Evolutionary conservation across 257 asterid genomes (phyloP), one percentile per base, ranked within the genome.

Genomic region (Solanum rostratum): DNA sequence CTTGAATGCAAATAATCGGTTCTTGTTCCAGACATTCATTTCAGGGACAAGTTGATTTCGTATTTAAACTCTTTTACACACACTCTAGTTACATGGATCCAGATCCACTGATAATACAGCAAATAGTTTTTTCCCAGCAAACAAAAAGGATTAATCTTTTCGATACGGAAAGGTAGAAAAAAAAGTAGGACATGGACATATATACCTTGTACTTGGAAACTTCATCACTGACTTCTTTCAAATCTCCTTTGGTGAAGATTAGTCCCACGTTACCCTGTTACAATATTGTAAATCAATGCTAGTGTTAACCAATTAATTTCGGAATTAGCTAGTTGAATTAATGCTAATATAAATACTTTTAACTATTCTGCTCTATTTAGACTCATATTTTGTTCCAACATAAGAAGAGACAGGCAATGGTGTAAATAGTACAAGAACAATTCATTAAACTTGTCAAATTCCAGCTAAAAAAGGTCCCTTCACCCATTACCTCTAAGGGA

Each of bases 151-250:
- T 45, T 2, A 45, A 74, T 74, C n/a, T 22, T 45, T 22, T 39
- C 2, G 80, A 45, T 24, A 27, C 13, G 2, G n/a, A 45, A 74
- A 73, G 55, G 20, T 43, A 43, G 37, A 43, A n/a, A 69, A 45
- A 49, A 27, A 74, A 45, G 59, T 27, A 74, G 46, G 57, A 27
- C 10, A 20, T 78, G 24, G 7, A n/a, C 2, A 55, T 19, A 60
- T 60, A 46, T 88, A 88, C 90, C 90, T 88, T 86, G 62, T 86
- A 86, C 49, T 84, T 85, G 15, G 86, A 86, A 37, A 86, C 89
- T 63, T 88, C 91, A 79, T 88, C 89, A 54, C 88, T 88, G 18
- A 88, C 91, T 86, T 88, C 91, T 80, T 88, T 88, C 84, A 88
- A 71, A 57, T 86, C 89, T 84, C 90, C 90, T 70, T 82, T 86